These are phyloP conservation scores for Auricularia sp. DNA, from an alignment of 768 basidiomycete genomes.

Conservation along the genomic window DNA sequence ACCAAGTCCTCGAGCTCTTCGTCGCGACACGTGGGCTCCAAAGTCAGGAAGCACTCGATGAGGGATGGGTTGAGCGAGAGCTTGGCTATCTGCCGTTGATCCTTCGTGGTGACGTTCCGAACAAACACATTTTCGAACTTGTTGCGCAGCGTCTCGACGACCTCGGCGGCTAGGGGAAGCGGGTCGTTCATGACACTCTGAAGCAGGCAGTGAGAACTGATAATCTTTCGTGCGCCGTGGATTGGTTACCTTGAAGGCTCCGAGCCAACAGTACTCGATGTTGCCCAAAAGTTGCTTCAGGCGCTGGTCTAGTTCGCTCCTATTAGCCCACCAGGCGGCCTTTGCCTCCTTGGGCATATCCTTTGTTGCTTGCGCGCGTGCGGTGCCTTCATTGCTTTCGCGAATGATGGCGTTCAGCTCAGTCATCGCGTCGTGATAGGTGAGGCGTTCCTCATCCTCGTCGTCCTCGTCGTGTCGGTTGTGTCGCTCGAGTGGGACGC, in stretches of 20 bases:
- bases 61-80: slow-evolving; percentile 62
- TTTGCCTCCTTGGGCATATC: slow-evolving; percentile 52
- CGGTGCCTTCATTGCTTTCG: slow-evolving; percentile 68
- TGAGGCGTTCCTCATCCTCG: slow-evolving; percentile 53
- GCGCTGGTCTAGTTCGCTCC: slow-evolving; percentile 65
- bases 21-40: slow-evolving; percentile 74
- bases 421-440: slow-evolving; percentile 58
- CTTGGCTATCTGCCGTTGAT: slow-evolving; percentile 31
- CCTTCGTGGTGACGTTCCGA: slow-evolving; percentile 48
- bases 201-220: background rate
- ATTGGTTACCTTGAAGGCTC: slow-evolving; percentile 80
- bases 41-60: slow-evolving; percentile 75
- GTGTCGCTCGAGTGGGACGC: slow-evolving; percentile 68
- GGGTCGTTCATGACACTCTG: slow-evolving; percentile 57
- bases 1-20: slow-evolving; percentile 94
- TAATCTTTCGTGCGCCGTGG: background rate
- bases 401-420: slow-evolving; percentile 75
- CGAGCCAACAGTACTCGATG: slow-evolving; percentile 94
- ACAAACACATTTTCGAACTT: slow-evolving; percentile 72
- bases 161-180: slow-evolving; percentile 31
- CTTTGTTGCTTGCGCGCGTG: slow-evolving; percentile 61
- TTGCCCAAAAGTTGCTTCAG: slow-evolving; percentile 66
- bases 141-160: slow-evolving; percentile 46
- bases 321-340: slow-evolving; percentile 78
- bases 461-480: slow-evolving; percentile 68